phyloP scores from a whole-genome alignment of 2,329 filamentous ascomycete genomes.

The Mycosphaerella sp. region DNA sequence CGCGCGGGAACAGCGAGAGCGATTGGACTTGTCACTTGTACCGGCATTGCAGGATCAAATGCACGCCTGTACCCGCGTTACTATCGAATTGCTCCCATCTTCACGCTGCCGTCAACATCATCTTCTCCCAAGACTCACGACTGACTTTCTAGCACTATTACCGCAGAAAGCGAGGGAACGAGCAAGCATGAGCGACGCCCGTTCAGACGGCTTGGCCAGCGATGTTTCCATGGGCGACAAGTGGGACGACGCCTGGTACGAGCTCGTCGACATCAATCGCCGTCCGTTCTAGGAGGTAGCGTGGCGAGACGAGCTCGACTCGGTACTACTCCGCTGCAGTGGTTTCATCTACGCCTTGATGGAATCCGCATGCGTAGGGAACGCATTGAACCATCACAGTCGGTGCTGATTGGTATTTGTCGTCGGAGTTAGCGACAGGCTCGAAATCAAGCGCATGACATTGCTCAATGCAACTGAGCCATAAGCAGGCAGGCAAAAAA shows the following conservation, averaged over 20 bases:
- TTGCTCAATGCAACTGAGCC: no score
- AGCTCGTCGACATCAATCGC: conserved; percentile 1
- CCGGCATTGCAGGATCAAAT: neutral
- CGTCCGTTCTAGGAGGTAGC: neutral
- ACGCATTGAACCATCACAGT: neutral
- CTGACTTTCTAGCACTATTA: neutral
- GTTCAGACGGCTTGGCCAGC: neutral
- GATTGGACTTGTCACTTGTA: neutral
- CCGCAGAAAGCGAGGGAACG: neutral
- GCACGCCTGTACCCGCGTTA: neutral
- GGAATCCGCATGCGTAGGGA: no score
- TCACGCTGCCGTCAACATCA: neutral
- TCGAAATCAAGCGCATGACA: no score
- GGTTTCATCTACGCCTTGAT: neutral
- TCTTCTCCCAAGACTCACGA: neutral
- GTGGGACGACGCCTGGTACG: conserved; percentile 1
- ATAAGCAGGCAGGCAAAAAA: no score
- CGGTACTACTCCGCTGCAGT: neutral
- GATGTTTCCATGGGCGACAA: neutral
- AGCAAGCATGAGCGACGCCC: neutral
- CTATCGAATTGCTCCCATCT: neutral
- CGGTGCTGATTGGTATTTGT: no score
- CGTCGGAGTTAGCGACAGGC: no score
- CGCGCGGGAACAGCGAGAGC: neutral
- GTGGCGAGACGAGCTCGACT: neutral